These are phyloP conservation scores for Aureobasidium sp. DNA, from an alignment of 2,329 filamentous ascomycete genomes.

Conservation along the genomic window DNA sequence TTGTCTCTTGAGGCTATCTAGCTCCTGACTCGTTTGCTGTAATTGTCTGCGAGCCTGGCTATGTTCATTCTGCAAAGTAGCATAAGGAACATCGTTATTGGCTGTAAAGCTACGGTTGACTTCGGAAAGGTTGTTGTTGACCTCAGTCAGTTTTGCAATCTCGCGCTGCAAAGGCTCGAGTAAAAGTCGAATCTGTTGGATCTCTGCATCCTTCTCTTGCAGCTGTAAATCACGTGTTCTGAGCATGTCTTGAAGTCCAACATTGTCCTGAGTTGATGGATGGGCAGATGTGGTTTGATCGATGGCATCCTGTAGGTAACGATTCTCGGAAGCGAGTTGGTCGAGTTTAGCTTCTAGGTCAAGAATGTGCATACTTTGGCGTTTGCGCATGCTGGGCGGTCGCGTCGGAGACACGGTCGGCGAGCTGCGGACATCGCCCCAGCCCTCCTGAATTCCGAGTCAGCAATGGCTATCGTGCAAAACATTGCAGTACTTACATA, in stretches of 20 bases:
- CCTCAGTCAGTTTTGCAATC: constrained; percentile 69
- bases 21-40: constrained; percentile 57
- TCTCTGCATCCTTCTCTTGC: constrained; percentile 77
- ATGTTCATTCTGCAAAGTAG: constrained; percentile 60
- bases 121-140: constrained; percentile 71
- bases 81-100: constrained; percentile 66
- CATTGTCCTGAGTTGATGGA: constrained; percentile 44
- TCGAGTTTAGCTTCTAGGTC: constrained; percentile 84
- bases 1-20: constrained; percentile 60
- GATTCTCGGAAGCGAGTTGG: constrained; percentile 78
- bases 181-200: constrained; percentile 71
- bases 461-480: constrained; percentile 18
- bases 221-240: constrained; percentile 62
- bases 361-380: constrained; percentile 91
- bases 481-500: constrained; percentile 60
- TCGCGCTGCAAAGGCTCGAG: constrained; percentile 77
- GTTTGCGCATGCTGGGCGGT: constrained; percentile 90
- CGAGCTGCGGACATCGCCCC: constrained; percentile 82
- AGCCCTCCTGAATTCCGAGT: constrained; percentile 65
- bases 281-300: constrained; percentile 37
- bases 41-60: constrained; percentile 46
- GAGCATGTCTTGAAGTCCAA: constrained; percentile 44
- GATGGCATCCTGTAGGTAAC: constrained; percentile 61
- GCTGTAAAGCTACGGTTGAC: constrained; percentile 70
- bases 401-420: constrained; percentile 79